Percentiles rank a stretch among this genome's conserved stretches.
Conservation (phyloP, 306 rosid genomes). For the Oxytropis ochrocephala region DNA sequence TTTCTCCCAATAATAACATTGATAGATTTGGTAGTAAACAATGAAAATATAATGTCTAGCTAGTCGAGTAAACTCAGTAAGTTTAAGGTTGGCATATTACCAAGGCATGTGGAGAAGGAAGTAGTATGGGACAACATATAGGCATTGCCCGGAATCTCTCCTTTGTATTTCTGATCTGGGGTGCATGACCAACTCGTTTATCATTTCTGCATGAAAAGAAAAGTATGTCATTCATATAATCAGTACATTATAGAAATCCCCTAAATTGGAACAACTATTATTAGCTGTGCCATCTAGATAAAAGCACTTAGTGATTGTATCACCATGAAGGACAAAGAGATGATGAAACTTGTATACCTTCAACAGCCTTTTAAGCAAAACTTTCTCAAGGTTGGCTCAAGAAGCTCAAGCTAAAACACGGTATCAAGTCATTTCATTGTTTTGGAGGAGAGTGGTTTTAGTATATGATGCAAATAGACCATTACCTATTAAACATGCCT, state of each 20-base stretch:
- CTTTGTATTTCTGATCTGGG: constrained; percentile 43
- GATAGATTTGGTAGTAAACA: neutral
- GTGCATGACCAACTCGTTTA: constrained; percentile 44
- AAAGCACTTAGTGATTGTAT: constrained; percentile 3
- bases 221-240: constrained; percentile 16
- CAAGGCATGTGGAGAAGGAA: constrained; percentile 97
- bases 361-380: neutral
- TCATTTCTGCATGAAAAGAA: constrained; percentile 54
- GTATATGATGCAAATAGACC: neutral
- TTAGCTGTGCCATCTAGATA: constrained; percentile 4
- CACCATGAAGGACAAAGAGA: neutral
- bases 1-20: no score
- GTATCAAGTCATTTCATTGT: neutral
- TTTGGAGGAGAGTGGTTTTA: neutral
- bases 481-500: neutral
- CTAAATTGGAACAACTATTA: neutral
- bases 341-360: neutral
- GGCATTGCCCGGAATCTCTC: constrained; percentile 96
- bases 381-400: neutral
- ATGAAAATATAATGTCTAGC: constrained; percentile 8
- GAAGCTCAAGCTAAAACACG: neutral
- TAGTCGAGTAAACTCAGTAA: constrained; percentile 17
- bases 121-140: constrained; percentile 79
- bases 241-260: constrained; percentile 10
- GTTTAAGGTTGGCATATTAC: constrained; percentile 36